Conservation (phyloP, 495 filamentous ascomycete genomes). For the Xylona heveae region DNA sequence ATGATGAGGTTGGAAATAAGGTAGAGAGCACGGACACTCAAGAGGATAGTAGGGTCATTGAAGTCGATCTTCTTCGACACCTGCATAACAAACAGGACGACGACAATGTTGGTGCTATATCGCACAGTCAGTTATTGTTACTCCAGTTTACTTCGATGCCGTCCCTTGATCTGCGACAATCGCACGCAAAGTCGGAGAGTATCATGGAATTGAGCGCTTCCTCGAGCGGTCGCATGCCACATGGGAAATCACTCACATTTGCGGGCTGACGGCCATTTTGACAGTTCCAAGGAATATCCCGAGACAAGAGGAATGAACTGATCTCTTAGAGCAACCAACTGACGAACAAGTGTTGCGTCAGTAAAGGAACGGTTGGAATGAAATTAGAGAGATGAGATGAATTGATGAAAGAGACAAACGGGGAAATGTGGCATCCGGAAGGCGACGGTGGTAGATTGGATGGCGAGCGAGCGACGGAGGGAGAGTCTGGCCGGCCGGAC, state of each 20-base stretch:
- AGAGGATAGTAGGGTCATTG: constrained; percentile 73
- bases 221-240: background rate
- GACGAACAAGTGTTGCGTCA: too few relatives aligned
- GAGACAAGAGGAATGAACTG: too few relatives aligned
- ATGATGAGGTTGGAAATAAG: constrained; percentile 80
- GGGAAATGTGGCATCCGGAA: too few relatives aligned
- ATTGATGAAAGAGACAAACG: too few relatives aligned
- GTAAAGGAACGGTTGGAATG: too few relatives aligned
- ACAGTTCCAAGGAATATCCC: background rate
- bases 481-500: too few relatives aligned
- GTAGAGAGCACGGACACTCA: constrained; percentile 64
- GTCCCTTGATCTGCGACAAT: background rate
- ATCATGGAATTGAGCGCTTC: background rate
- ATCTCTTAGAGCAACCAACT: too few relatives aligned
- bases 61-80: constrained; percentile 88
- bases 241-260: constrained; percentile 11
- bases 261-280: constrained; percentile 16
- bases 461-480: too few relatives aligned
- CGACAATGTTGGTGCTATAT: constrained; percentile 68
- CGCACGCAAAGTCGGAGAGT: too few relatives aligned
- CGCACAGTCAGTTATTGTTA: constrained; percentile 8
- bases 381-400: too few relatives aligned
- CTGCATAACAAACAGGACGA: constrained; percentile 97
- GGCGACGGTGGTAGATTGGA: too few relatives aligned
- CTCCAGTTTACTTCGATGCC: background rate